Base-by-base conservation (phyloP, 805 yeast species). In the Kazachstania africana region DNA sequence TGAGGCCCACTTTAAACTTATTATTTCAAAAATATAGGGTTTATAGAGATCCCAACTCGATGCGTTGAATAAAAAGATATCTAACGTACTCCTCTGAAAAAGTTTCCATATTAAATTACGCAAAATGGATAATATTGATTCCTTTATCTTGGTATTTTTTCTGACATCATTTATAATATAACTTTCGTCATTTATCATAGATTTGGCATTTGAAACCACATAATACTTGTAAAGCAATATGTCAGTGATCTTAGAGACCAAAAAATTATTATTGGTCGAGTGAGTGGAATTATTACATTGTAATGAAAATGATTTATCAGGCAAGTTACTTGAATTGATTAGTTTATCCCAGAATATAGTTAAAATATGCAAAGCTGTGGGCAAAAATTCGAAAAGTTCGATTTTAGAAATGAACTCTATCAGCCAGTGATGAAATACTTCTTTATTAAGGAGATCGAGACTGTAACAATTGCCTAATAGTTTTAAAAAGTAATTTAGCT, bases 311-410 rank as follows among this genome's bases (percentile, higher is more conserved):
- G 5, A 18, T 12, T 16, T 22, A 13, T 28, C 26, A n/a, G n/a
- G n/a, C n/a, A n/a, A n/a, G n/a, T n/a, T n/a, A n/a, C n/a, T n/a
- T 4, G 59, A 48, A 24, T 63, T 59, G 3, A 75, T 53, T 2
- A 83, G 55, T 31, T 77, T 79, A 32, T 61, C 60, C 95, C 95
- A 85, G 44, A 81, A 79, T 16, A 76, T 60, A 36, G 72, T 67
- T 5, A 79, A 50, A 3, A 81, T 57, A 3, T 80, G 64, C 14
- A 73, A 56, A 1, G 65, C 48, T 15, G 69, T 42, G 0, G 76
- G 75, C 5, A 70, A 39, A 33, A 62, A 60, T 34, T 57, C 63
- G 10, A 51, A 47, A 17, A 49, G 42, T 21, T 59, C 60, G 13
- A 63, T 52, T 27, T 43, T 52, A 14, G 58, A 62, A 30, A 82